Evolutionary conservation across 352 stramenopile genomes (phyloP).

Genomic region (Pythium guiyangense): DNA sequence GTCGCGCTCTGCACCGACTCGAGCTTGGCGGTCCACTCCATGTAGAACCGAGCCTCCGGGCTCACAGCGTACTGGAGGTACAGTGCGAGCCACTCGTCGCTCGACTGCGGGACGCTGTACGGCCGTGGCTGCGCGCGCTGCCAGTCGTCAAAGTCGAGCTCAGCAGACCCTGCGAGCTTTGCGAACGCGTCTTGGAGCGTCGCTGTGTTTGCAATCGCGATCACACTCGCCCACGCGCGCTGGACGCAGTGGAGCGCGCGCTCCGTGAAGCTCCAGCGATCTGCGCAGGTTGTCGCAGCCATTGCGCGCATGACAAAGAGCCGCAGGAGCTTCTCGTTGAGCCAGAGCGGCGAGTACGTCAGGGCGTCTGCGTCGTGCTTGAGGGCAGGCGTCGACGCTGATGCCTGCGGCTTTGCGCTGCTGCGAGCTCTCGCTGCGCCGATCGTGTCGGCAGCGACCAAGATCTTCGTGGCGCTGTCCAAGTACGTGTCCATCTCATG

Average conservation of each 20-base stretch:
- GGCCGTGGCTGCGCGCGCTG: slow-evolving; percentile 29
- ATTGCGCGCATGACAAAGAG: slow-evolving; percentile 44
- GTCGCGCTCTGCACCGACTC: slow-evolving; percentile 9
- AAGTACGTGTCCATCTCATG: slow-evolving; percentile 57
- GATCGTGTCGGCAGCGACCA: slow-evolving; percentile 34
- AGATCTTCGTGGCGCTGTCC: slow-evolving; percentile 36
- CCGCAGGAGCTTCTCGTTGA: slow-evolving; percentile 53
- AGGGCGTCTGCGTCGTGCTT: background rate
- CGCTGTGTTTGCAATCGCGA: slow-evolving; percentile 35
- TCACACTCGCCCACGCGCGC: slow-evolving; percentile 44
- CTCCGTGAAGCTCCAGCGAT: slow-evolving; percentile 29
- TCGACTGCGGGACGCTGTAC: slow-evolving; percentile 12
- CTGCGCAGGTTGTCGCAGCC: slow-evolving; percentile 18
- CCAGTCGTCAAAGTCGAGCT: slow-evolving; percentile 57
- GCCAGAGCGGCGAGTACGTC: slow-evolving; percentile 40
- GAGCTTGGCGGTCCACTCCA: slow-evolving; percentile 36
- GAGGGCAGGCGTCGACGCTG: slow-evolving; percentile 2
- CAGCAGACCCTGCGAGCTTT: slow-evolving; percentile 12
- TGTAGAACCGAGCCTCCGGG: slow-evolving; percentile 40
- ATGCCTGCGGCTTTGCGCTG: background rate
- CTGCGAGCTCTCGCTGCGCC: background rate
- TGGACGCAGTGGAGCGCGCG: slow-evolving; percentile 42
- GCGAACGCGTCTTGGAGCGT: slow-evolving; percentile 35
- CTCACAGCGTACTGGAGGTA: slow-evolving; percentile 38
- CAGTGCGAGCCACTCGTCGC: slow-evolving; percentile 43